Base-by-base conservation (phyloP, 495 filamentous ascomycete genomes). In the Hyaloscypha bicolor region DNA sequence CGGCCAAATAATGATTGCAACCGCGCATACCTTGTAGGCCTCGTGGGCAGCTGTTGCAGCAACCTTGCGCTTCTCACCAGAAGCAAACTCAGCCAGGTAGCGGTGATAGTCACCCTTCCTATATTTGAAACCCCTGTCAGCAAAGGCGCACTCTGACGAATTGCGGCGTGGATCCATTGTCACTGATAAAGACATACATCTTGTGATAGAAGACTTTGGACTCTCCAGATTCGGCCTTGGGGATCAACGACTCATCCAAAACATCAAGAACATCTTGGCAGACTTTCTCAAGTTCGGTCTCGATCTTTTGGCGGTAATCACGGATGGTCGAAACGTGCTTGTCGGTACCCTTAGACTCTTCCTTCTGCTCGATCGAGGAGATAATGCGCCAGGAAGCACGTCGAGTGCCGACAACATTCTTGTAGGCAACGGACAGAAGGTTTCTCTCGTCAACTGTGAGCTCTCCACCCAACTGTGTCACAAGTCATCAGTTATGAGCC, bases 201-300 rank as follows among this genome's bases (percentile, higher is more conserved):
- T 99, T 99, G 91, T 97, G 96, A 85, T 99, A 99, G 80, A 99
- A 99, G 74, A 99, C 95, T 87, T 97, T 98, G 74, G 93, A 97
- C 87, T 99, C 95, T 81, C 95, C 95, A 70, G 93, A 92, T 80
- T 96, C 92, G 73, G 95, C 95, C 85, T 97, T 94, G 79, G 96
- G 94, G 76, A 99, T 99, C 75, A 99, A 86, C 71, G 90, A 90
- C 74, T 97, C 86, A 76, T 98, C 96, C 69, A 99, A 86, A 66
- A 99, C 95, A 74, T 97, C 89, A 72, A 99, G 89, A 57, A 99
- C 94, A 86, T 99, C 95, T 81, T 97, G 88, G 89, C 95, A 99
- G 78, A 98, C 93, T 80, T 91, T 90, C 89, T 97, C 95, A 65
- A 99, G 87, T 86, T 99, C 95, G 69, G 82, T 87, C 88, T 99